phyloP scores from a whole-genome alignment of 495 filamentous ascomycete species.

The Daldinia bambusicola region DNA sequence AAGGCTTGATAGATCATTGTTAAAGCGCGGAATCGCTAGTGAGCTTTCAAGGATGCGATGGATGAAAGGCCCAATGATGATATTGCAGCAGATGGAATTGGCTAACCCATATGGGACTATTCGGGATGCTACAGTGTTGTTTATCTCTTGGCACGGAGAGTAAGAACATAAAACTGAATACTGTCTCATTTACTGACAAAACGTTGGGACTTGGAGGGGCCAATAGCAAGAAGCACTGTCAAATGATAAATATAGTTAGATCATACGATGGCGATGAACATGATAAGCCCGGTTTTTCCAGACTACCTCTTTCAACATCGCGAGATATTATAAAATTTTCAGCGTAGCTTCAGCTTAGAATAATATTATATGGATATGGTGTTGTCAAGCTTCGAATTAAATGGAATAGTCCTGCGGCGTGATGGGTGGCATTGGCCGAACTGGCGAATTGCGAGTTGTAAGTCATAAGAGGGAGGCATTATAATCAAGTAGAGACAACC shows the following conservation, averaged over 20 bases:
- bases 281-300: not conserved
- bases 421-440: not conserved
- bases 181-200: slow-evolving; percentile 19
- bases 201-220: slow-evolving; percentile 4
- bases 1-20: slow-evolving; percentile 10
- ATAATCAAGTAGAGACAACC: slow-evolving; percentile 18
- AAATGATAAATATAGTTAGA: slow-evolving; percentile 20
- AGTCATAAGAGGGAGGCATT: slow-evolving; percentile 8
- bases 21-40: slow-evolving; percentile 6
- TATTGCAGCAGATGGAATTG: slow-evolving; percentile 26
- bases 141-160: slow-evolving; percentile 16
- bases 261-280: slow-evolving; percentile 38
- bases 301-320: not conserved
- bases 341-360: not conserved
- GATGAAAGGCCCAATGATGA: slow-evolving; percentile 33
- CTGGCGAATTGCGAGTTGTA: not conserved
- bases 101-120: slow-evolving; percentile 16
- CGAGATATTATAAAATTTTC: not conserved
- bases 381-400: slow-evolving; percentile 2
- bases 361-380: not conserved
- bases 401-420: slow-evolving; percentile 27
- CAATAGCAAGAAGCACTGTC: slow-evolving; percentile 3
- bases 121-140: slow-evolving; percentile 33
- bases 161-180: slow-evolving; percentile 9
- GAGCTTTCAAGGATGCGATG: slow-evolving; percentile 20